phyloP scores from a whole-genome alignment of 192 early-diverging fungal genomes.

The Diversispora eburnea region DNA sequence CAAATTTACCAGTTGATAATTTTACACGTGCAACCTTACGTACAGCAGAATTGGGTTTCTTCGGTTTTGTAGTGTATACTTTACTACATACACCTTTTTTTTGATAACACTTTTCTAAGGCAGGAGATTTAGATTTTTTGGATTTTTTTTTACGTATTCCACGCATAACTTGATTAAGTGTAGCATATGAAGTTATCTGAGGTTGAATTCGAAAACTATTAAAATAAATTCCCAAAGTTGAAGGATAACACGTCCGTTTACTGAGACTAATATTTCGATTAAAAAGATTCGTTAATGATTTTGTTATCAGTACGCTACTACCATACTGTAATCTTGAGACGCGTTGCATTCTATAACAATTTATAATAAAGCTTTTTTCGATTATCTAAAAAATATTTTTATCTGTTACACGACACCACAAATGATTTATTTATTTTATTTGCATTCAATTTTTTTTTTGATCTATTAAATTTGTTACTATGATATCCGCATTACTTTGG shows the following conservation, averaged over 20 bases:
- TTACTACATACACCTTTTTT: constrained; percentile 93
- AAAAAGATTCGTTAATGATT: too few species aligned
- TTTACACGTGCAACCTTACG: constrained; percentile 91
- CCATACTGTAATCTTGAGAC: too few species aligned
- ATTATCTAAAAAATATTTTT: too few species aligned
- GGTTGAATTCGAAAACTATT: not conserved
- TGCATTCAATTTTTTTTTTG: not conserved
- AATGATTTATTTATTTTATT: too few species aligned
- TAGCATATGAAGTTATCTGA: constrained; percentile 47
- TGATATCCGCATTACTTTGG: constrained; percentile 94
- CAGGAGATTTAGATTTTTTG: constrained; percentile 71
- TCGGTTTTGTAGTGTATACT: constrained; percentile 93
- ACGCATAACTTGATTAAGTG: constrained; percentile 91
- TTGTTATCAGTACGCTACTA: too few species aligned
- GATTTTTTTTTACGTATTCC: constrained; percentile 69
- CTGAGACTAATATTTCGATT: too few species aligned
- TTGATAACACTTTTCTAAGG: constrained; percentile 83
- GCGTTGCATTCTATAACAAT: too few species aligned
- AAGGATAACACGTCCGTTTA: too few species aligned
- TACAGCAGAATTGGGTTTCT: constrained; percentile 98
- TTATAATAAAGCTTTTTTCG: too few species aligned
- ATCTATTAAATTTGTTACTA: constrained; percentile 28
- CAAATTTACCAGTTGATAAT: constrained; percentile 86
- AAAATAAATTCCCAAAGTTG: too few species aligned
- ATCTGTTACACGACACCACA: too few species aligned